These are phyloP conservation scores for Cryptococcus sp. DNA, from an alignment of 1,284 basidiomycete species.

Conservation along the genomic window DNA sequence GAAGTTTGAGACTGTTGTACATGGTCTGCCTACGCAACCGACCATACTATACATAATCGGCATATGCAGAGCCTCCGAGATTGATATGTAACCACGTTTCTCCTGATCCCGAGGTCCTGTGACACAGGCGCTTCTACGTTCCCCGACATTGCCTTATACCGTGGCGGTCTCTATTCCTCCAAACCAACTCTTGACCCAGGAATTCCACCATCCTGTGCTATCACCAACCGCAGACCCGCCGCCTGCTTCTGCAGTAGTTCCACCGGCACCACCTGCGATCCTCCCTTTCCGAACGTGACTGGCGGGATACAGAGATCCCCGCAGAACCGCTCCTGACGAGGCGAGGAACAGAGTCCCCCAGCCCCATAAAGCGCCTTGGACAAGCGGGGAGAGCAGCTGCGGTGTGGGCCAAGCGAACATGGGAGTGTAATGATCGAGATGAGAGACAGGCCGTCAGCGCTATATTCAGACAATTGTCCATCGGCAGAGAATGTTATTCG, in stretches of 20 bases:
- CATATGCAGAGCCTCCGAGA: too few relatives aligned
- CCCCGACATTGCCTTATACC: too few relatives aligned
- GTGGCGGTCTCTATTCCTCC: slow-evolving; percentile 35
- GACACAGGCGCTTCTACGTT: too few relatives aligned
- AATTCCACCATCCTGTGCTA: slow-evolving; percentile 32
- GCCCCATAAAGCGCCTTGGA: slow-evolving; percentile 52
- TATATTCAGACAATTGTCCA: background rate
- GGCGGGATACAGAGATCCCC: slow-evolving; percentile 36
- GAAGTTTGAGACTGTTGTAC: too few relatives aligned
- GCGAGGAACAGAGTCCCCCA: slow-evolving; percentile 36
- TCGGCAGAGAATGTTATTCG: background rate
- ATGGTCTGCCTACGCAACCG: too few relatives aligned
- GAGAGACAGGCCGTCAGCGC: background rate
- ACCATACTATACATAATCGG: too few relatives aligned
- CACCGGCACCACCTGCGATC: slow-evolving; percentile 38
- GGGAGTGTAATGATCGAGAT: background rate
- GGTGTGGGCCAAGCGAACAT: background rate
- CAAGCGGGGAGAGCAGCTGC: slow-evolving; percentile 40
- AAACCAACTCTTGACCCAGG: slow-evolving; percentile 36
- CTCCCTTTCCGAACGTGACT: slow-evolving; percentile 34
- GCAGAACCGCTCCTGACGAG: slow-evolving; percentile 26
- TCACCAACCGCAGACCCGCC: slow-evolving; percentile 38
- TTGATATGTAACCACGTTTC: too few relatives aligned
- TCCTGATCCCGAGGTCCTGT: background rate
- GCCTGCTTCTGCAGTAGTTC: slow-evolving; percentile 25